A percentile compares a stretch with the other conserved stretches of the same genome.
These are phyloP conservation scores for Sporopachydermia lactativora DNA, from an alignment of 805 yeast species.

Conservation along the genomic window DNA sequence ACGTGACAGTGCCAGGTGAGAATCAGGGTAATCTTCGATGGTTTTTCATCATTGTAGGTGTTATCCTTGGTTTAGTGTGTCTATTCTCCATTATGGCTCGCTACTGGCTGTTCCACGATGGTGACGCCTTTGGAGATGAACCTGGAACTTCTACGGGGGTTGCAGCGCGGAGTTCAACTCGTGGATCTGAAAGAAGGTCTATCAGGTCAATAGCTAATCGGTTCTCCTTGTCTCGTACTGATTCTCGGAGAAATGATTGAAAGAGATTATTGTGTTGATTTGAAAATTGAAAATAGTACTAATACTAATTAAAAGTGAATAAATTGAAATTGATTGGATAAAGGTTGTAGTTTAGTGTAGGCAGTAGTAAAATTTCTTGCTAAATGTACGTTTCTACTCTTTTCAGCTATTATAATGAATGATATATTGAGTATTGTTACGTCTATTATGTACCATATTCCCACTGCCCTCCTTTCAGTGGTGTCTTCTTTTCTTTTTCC, in stretches of 20 bases:
- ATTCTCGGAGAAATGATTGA: not conserved
- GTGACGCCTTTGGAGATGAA: constrained; percentile 2
- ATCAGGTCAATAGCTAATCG: not conserved
- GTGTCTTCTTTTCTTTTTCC: not conserved
- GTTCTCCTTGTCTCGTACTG: not conserved
- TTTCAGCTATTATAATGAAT: too few species aligned
- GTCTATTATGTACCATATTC: too few species aligned
- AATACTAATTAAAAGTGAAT: too few species aligned
- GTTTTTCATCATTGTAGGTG: constrained; percentile 57
- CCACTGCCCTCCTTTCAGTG: too few species aligned
- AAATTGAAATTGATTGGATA: too few species aligned
- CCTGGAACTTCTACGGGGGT: not conserved
- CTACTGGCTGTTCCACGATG: constrained; percentile 6
- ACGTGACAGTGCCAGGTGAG: constrained; percentile 75
- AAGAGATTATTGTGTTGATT: too few species aligned
- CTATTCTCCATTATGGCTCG: constrained; percentile 25
- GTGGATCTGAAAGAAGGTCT: not conserved
- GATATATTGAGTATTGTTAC: too few species aligned
- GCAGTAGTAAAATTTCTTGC: too few species aligned
- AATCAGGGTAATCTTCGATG: constrained; percentile 32
- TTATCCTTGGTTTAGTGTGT: constrained; percentile 28
- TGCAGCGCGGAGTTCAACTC: not conserved
- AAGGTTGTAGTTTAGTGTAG: too few species aligned
- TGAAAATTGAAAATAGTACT: too few species aligned
- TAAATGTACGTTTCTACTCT: too few species aligned